Evolutionary conservation across 176 grass and related monocot genomes (phyloP).

Genomic region (Bromus sterilis): DNA sequence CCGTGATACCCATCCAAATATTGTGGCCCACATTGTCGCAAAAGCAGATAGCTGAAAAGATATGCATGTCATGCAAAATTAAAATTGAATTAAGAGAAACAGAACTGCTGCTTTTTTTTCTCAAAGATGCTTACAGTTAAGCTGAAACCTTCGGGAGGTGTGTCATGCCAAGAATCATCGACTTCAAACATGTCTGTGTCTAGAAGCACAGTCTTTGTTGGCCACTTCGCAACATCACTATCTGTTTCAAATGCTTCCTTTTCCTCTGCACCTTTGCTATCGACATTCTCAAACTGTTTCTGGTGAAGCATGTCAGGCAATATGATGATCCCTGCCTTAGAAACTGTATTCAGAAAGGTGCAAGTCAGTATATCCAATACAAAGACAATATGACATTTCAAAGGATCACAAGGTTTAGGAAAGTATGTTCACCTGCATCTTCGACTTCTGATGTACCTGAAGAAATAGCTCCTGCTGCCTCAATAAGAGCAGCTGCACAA

Average conservation of each 20-base stretch:
- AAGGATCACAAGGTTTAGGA: not conserved
- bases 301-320: constrained; percentile 44
- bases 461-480: constrained; percentile 65
- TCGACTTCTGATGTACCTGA: constrained; percentile 50
- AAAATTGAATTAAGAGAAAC: constrained; percentile 8
- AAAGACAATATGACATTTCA: not conserved
- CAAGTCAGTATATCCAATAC: not conserved
- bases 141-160: constrained; percentile 69
- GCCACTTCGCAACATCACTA: constrained; percentile 67
- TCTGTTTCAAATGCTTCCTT: constrained; percentile 50
- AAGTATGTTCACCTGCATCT: constrained; percentile 57
- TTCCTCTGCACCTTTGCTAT: constrained; percentile 13
- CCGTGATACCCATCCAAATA: constrained; percentile 77
- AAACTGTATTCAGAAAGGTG: constrained; percentile 41
- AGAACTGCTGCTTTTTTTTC: not conserved
- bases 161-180: constrained; percentile 90
- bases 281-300: constrained; percentile 13
- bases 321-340: constrained; percentile 65
- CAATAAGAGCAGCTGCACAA: constrained; percentile 61
- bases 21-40: constrained; percentile 55
- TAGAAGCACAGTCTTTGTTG: constrained; percentile 66
- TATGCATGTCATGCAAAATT: constrained; percentile 14
- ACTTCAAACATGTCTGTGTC: constrained; percentile 89
- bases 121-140: constrained; percentile 47
- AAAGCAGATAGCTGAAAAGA: constrained; percentile 74